A percentile compares a stretch with the other conserved stretches of the same genome.
These are phyloP conservation scores for Zhuliangozyma parablackwelliae DNA, from an alignment of 1,139 yeast genomes.

Conservation along the genomic window DNA sequence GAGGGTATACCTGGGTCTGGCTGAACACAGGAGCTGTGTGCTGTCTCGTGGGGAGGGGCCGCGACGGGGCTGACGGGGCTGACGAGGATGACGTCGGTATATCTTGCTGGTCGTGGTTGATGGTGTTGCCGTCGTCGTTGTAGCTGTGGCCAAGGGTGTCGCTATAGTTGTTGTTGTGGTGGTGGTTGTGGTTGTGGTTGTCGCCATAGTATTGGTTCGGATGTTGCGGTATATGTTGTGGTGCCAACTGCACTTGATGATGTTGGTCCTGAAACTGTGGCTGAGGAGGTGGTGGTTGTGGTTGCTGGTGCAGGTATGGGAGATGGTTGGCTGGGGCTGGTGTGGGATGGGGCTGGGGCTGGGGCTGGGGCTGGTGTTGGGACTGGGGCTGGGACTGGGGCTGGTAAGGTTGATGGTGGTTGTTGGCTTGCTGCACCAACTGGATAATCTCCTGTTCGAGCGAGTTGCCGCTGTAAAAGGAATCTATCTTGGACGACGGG, in stretches of 20 bases:
- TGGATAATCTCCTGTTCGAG: constrained; percentile 9
- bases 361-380: neutral
- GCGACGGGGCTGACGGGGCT: too few relatives aligned
- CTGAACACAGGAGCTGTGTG: too few relatives aligned
- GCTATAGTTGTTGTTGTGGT: constrained; percentile 1
- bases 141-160: neutral
- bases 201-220: constrained; percentile 1
- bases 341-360: neutral
- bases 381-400: neutral
- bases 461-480: constrained; percentile 4
- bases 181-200: constrained; percentile 2
- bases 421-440: constrained; percentile 1
- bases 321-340: neutral
- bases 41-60: too few relatives aligned
- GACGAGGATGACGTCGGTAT: too few relatives aligned
- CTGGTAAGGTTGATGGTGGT: too few relatives aligned
- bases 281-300: constrained; percentile 1
- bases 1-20: too few relatives aligned
- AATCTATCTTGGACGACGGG: constrained; percentile 12
- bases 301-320: constrained; percentile 1
- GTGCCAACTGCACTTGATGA: neutral
- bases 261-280: neutral
- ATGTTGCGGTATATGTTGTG: constrained; percentile 1
- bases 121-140: neutral
- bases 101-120: neutral